A percentile compares a stretch with the other conserved stretches of the same genome.
phyloP scores from a whole-genome alignment of 2,329 filamentous ascomycete species.

The Drechmeria coniospora region DNA sequence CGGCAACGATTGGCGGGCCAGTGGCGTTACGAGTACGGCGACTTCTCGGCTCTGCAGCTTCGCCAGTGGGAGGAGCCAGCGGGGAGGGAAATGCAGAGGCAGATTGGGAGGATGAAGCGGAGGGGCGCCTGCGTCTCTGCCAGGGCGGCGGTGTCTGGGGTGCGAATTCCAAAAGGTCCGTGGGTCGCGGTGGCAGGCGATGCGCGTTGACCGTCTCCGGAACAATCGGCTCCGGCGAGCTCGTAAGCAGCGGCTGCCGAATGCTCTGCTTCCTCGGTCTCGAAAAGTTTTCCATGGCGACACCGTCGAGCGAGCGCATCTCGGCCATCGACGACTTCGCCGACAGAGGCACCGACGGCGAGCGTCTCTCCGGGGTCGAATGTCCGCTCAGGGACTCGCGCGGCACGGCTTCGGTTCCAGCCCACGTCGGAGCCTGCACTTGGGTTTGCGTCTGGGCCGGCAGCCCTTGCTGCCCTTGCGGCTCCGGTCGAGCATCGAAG shows the following conservation, averaged over 20 bases:
- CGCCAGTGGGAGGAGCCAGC: constrained; percentile 22
- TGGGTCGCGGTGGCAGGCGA: too few species aligned
- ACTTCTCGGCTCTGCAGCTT: constrained; percentile 20
- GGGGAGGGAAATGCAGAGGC: constrained; percentile 30
- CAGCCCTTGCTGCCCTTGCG: neutral
- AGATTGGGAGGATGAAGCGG: constrained; percentile 31
- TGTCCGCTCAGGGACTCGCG: constrained; percentile 1
- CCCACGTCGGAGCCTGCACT: neutral
- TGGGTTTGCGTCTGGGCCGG: constrained; percentile 1
- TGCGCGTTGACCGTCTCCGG: constrained; percentile 19
- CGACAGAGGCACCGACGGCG: constrained; percentile 14
- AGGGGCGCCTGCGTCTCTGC: constrained; percentile 29
- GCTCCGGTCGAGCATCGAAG: constrained; percentile 2
- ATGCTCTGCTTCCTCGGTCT: constrained; percentile 40
- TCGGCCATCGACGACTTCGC: constrained; percentile 18
- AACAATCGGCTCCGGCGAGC: constrained; percentile 2
- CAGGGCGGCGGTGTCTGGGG: constrained; percentile 18
- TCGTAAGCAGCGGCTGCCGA: constrained; percentile 21
- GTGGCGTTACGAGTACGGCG: constrained; percentile 15
- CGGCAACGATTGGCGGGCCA: constrained; percentile 9
- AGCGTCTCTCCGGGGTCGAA: constrained; percentile 12
- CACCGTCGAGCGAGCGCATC: constrained; percentile 19
- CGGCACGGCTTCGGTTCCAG: constrained; percentile 7
- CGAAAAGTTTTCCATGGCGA: constrained; percentile 41
- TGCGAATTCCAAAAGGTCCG: constrained; percentile 15